Conservation (phyloP, 2,329 filamentous ascomycete genomes). For the Pseudohalonectria lignicola region DNA sequence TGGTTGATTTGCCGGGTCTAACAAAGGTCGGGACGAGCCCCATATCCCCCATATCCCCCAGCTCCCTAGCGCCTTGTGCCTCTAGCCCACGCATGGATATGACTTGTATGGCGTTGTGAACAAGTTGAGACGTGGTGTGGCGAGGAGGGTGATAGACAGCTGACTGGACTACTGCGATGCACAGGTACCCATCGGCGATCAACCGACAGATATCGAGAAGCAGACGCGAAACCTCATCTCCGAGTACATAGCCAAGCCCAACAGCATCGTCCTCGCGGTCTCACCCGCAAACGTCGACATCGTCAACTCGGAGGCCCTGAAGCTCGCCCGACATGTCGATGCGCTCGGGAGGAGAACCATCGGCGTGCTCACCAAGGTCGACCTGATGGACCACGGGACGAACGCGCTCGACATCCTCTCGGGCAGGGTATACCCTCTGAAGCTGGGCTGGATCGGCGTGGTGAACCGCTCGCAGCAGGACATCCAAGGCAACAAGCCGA, state of each 20-base stretch:
- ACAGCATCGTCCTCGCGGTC: slow-evolving; percentile 94
- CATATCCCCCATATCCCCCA: slow-evolving; percentile 9
- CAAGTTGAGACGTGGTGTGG: too few species aligned
- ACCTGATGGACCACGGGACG: slow-evolving; percentile 97
- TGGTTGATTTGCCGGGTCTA: slow-evolving; percentile 91
- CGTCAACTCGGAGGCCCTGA: slow-evolving; percentile 95
- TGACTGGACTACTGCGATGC: too few species aligned
- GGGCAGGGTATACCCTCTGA: slow-evolving; percentile 89
- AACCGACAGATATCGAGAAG: slow-evolving; percentile 26
- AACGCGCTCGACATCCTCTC: slow-evolving; percentile 98
- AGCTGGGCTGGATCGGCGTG: slow-evolving; percentile 94
- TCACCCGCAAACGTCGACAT: slow-evolving; percentile 96
- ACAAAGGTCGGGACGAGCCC: slow-evolving; percentile 68
- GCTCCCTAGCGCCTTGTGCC: slow-evolving; percentile 6
- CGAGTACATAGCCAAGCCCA: slow-evolving; percentile 97
- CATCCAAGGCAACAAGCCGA: slow-evolving; percentile 91
- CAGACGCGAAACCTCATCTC: slow-evolving; percentile 98
- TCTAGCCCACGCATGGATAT: slow-evolving; percentile 11
- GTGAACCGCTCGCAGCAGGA: slow-evolving; percentile 98
- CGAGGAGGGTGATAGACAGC: too few species aligned
- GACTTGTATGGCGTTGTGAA: too few species aligned
- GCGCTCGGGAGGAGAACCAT: slow-evolving; percentile 96
- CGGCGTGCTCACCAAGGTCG: slow-evolving; percentile 96
- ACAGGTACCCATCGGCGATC: slow-evolving; percentile 28
- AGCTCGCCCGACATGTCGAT: slow-evolving; percentile 92